Evolutionary conservation across 345 rosid genomes (phyloP), one percentile per base, ranked within the genome.

Genomic region (Mercurialis annua): DNA sequence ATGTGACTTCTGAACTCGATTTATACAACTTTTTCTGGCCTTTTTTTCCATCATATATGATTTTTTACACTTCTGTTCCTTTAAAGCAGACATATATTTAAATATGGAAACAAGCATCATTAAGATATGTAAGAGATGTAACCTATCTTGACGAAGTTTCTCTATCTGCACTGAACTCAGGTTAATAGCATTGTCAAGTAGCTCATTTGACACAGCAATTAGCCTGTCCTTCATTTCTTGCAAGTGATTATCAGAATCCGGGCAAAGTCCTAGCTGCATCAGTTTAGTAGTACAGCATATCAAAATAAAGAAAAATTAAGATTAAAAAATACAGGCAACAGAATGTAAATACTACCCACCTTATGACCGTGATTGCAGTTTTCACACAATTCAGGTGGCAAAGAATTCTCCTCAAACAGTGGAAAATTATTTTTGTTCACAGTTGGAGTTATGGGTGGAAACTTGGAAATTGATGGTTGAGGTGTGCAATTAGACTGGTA

Each of bases 81-180:
- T 47, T 29, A 36, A 2, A 26, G 64, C 46, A 63, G 23, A 59
- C 75, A 29, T 44, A 53, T 46, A 59, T 27, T 52, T 23, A 23
- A 36, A 29, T 6, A 15, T 24, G 27, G 53, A 43, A 40, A 51
- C n/a, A 23, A 43, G 29, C 20, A 46, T 20, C 56, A 27, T 27
- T 15, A 5, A 44, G 59, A 27, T 55, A 71, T 43, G 31, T 17
- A 51, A 46, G 73, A 50, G 42, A 59, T 46, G 18, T 69, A 77
- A 94, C 99, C 99, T 94, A 64, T 87, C 90, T 64, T 83, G 86
- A 21, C 87, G 96, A 86, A 94, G 97, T 84, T 91, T 89, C 80
- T 83, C 89, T 61, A 76, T 67, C 78, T 73, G 85, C 57, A 49
- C 81, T 33, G 84, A 80, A 76, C 84, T 85, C 72, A 94, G 77